These are phyloP conservation scores for Aspergillus sclerotioniger DNA, from an alignment of 495 filamentous ascomycete genomes.

Conservation along the genomic window DNA sequence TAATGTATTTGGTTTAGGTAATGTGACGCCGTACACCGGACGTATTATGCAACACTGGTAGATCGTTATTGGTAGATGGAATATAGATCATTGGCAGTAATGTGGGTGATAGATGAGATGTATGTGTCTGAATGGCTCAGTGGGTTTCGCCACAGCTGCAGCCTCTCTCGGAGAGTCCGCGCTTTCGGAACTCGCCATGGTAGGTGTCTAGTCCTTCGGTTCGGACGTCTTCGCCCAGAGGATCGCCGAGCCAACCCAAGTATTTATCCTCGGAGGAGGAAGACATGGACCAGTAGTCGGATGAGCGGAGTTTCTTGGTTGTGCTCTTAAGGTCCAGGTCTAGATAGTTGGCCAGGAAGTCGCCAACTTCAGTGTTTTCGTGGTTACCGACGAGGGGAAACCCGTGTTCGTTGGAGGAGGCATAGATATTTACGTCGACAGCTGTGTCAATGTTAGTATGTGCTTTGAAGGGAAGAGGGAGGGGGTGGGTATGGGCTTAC, in stretches of 20 bases:
- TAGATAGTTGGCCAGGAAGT: conserved; percentile 76
- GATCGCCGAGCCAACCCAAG: conserved; percentile 45
- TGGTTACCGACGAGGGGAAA: conserved; percentile 72
- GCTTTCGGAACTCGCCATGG: conserved; percentile 50
- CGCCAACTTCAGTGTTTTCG: conserved; percentile 91
- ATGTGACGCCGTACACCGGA: background rate
- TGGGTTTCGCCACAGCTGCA: conserved; percentile 43
- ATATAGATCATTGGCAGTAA: background rate
- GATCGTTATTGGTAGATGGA: background rate
- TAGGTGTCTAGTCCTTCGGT: conserved; percentile 46
- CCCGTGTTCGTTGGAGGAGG: conserved; percentile 50
- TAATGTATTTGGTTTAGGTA: background rate
- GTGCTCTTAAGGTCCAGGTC: conserved; percentile 73
- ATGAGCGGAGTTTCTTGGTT: conserved; percentile 68
- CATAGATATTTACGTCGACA: conserved; percentile 91
- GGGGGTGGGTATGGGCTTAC: conserved; percentile 21
- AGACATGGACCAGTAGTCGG: conserved; percentile 30
- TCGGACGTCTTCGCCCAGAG: conserved; percentile 33
- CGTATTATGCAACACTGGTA: background rate
- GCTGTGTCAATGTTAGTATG: conserved; percentile 33
- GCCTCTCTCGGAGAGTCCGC: conserved; percentile 26
- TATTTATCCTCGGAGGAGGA: conserved; percentile 16
- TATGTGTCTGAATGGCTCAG: conserved; percentile 11
- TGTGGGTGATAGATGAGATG: background rate
- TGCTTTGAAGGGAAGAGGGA: background rate